These are phyloP conservation scores for Neurospora sp. DNA, from an alignment of 2,329 filamentous ascomycete species.

Conservation along the genomic window DNA sequence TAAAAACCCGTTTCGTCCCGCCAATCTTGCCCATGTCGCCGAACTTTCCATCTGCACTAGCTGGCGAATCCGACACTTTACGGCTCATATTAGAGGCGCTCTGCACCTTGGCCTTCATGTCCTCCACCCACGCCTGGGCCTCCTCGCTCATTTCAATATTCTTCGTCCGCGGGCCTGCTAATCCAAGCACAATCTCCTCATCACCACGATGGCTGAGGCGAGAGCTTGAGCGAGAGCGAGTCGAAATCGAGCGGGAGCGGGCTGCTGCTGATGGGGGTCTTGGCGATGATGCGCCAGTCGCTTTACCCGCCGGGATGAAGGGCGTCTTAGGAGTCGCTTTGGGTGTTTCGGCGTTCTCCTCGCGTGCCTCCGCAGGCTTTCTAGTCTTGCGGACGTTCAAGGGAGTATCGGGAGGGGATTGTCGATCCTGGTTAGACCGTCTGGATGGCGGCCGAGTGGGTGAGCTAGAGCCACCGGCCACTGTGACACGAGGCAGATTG, in stretches of 20 bases:
- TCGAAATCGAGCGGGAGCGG: conserved; percentile 20
- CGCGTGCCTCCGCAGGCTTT: conserved; percentile 31
- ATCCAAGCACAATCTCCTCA: conserved; percentile 53
- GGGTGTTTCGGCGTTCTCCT: not conserved
- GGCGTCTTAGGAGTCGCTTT: conserved; percentile 31
- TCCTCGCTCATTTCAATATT: conserved; percentile 60
- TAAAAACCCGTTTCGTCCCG: conserved; percentile 62
- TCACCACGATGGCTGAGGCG: conserved; percentile 44
- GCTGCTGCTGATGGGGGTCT: conserved; percentile 9
- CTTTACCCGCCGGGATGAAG: conserved; percentile 21
- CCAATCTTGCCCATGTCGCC: conserved; percentile 64
- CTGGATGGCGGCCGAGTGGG: conserved; percentile 20
- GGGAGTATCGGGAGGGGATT: conserved; percentile 32
- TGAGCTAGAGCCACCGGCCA: conserved; percentile 21
- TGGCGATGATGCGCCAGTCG: conserved; percentile 35
- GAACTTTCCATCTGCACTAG: conserved; percentile 36
- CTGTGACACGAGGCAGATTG: conserved; percentile 30
- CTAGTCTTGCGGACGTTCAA: conserved; percentile 47
- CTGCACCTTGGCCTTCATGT: conserved; percentile 70
- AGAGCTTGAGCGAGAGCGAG: conserved; percentile 42
- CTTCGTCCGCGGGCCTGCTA: conserved; percentile 60
- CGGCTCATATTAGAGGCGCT: conserved; percentile 31
- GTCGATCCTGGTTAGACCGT: conserved; percentile 24
- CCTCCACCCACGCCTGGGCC: conserved; percentile 72
- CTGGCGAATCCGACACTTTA: conserved; percentile 12